Evolutionary conservation across 2,329 filamentous ascomycete species (phyloP).

Genomic region (Niveomyces coronatus): DNA sequence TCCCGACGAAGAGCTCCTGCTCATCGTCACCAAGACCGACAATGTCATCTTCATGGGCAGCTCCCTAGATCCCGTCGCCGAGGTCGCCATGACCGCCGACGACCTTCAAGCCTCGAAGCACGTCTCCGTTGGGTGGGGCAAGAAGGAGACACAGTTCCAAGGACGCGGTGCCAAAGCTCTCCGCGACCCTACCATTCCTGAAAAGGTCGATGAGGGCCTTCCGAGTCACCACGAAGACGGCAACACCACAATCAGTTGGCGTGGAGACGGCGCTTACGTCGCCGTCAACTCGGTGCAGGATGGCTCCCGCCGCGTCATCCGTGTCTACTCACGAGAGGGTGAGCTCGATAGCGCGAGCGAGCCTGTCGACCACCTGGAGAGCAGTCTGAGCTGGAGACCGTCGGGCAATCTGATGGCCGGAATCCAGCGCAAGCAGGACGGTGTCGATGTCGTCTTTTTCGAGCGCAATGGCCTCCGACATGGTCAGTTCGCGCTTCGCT

Average conservation of each 20-base stretch:
- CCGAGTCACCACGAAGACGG: slow-evolving; percentile 66
- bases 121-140: slow-evolving; percentile 96
- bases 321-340: slow-evolving; percentile 85
- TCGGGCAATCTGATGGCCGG: slow-evolving; percentile 84
- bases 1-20: slow-evolving; percentile 84
- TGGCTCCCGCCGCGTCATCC: slow-evolving; percentile 63
- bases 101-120: slow-evolving; percentile 84
- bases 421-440: slow-evolving; percentile 59
- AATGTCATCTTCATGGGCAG: slow-evolving; percentile 89
- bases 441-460: slow-evolving; percentile 84
- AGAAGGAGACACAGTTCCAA: slow-evolving; percentile 96
- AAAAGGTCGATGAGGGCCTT: slow-evolving; percentile 76
- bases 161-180: slow-evolving; percentile 79
- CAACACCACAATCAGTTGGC: slow-evolving; percentile 71
- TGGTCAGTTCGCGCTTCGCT: slow-evolving; percentile 78
- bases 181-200: slow-evolving; percentile 87
- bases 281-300: slow-evolving; percentile 73
- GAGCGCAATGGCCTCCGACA: slow-evolving; percentile 96
- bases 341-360: slow-evolving; percentile 88
- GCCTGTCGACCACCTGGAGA: slow-evolving; percentile 85
- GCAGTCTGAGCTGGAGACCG: slow-evolving; percentile 81
- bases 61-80: slow-evolving; percentile 73
- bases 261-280: slow-evolving; percentile 85
- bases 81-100: slow-evolving; percentile 59
- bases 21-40: slow-evolving; percentile 67